phyloP scores from a whole-genome alignment of 2,329 filamentous ascomycete genomes.

The Fusarium paranaense region DNA sequence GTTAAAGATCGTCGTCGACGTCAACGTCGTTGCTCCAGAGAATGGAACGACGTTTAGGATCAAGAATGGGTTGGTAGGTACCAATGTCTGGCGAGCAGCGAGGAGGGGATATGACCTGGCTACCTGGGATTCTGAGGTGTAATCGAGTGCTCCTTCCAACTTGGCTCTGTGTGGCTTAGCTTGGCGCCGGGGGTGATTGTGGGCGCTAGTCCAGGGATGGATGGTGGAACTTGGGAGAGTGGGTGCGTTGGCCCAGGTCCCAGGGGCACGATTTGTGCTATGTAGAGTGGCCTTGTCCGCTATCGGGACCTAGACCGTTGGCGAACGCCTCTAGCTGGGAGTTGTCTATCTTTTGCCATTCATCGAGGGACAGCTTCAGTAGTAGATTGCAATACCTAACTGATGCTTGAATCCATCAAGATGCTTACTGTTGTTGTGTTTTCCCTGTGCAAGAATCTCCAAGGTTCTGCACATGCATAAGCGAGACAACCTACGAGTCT shows the following conservation, averaged over 20 bases:
- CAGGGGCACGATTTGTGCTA: slow-evolving; percentile 15
- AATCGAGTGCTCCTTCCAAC: slow-evolving; percentile 32
- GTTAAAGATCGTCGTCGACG: slow-evolving; percentile 3
- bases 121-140: slow-evolving; percentile 18
- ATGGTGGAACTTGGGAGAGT: slow-evolving; percentile 21
- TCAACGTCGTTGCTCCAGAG: slow-evolving; percentile 15
- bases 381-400: background rate
- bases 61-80: slow-evolving; percentile 1
- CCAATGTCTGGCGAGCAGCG: slow-evolving; percentile 14
- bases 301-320: slow-evolving; percentile 3
- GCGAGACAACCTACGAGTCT: slow-evolving; percentile 31
- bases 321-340: background rate
- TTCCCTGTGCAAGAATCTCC: background rate
- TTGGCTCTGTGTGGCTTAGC: slow-evolving; percentile 37
- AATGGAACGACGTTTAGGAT: slow-evolving; percentile 31
- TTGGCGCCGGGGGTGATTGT: slow-evolving; percentile 21
- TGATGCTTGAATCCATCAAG: background rate
- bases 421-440: background rate
- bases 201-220: slow-evolving; percentile 30
- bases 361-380: background rate
- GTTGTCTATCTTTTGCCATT: background rate
- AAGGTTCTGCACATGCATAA: slow-evolving; percentile 9
- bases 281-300: slow-evolving; percentile 2
- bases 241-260: slow-evolving; percentile 33
- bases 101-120: slow-evolving; percentile 25